Evolutionary conservation across 176 grass and related monocot genomes (phyloP), one percentile per base, ranked within the genome.

Genomic region (Cenchrus americanus): DNA sequence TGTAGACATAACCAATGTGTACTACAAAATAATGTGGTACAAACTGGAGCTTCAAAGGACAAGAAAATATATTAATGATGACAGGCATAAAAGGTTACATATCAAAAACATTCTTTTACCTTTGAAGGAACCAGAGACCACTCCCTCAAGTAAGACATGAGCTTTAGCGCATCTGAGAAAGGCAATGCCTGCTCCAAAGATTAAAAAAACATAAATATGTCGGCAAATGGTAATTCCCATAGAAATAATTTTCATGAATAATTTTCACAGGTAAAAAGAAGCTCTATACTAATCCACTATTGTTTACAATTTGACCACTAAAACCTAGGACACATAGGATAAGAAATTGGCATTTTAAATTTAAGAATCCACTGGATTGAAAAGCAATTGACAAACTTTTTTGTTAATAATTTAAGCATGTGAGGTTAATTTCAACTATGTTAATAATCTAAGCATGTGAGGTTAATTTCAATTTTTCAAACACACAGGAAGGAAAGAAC

Each of bases 111-210:
- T 62, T 0, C 0, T 64, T 71, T 42, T 90, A 90, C 96, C 96
- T 98, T 94, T 53, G 89, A 86, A 74, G 89, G 85, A 83, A 95
- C 83, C 40, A 82, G 77, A 71, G 87, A 88, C 96, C 96, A 98
- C 86, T 95, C 89, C 79, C 93, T 95, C 79, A 98, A 86, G 85
- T 93, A 98, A 88, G 91, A 88, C 89, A 98, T 93, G 64, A 98
- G 89, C 83, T 98, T 98, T 72, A 95, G 83, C 61, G 92, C 87
- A 77, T 98, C 96, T 41, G 96, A 98, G 82, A 98, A 98, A 21
- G 96, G 93, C 73, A 98, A 84, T 27, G 96, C 88, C 96, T 98
- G 87, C 55, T 71, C 80, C 43, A 84, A 51, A 62, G 18, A 50
- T 4, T 44, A 44, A 10, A 70, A 63, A 80, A 62, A 79, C 2